phyloP scores from a whole-genome alignment of 495 filamentous ascomycete species.

The Xeromyces bisporus region DNA sequence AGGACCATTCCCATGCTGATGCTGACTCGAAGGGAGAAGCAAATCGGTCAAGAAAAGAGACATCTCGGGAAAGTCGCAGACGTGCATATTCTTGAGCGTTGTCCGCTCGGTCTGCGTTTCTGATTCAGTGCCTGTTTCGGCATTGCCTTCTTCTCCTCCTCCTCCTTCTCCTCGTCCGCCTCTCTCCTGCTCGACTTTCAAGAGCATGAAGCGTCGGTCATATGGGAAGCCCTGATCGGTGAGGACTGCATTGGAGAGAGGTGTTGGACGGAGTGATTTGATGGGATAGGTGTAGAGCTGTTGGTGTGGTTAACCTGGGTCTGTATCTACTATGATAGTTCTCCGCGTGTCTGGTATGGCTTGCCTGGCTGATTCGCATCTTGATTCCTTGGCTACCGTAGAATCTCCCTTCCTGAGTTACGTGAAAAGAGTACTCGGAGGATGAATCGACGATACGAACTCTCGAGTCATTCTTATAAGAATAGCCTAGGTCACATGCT shows the following conservation, averaged over 20 bases:
- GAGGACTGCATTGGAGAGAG: slow-evolving; percentile 36
- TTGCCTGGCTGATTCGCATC: slow-evolving; percentile 32
- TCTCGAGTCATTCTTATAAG: no score
- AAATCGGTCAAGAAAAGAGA: slow-evolving; percentile 49
- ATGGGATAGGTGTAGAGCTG: slow-evolving; percentile 82
- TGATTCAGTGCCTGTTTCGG: no score
- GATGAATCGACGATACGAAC: no score
- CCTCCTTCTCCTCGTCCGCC: slow-evolving; percentile 8
- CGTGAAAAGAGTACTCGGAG: no score
- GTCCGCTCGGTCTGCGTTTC: slow-evolving; percentile 4
- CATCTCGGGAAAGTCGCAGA: slow-evolving; percentile 45
- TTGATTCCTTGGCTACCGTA: no score
- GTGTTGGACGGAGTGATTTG: slow-evolving; percentile 59
- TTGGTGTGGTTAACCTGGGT: slow-evolving; percentile 1
- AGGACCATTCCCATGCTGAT: no score
- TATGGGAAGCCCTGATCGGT: slow-evolving; percentile 52
- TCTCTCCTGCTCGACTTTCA: slow-evolving; percentile 26
- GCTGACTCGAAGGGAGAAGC: slow-evolving; percentile 14
- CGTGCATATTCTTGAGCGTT: slow-evolving; percentile 49
- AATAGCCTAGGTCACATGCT: no score
- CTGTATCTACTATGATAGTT: not conserved
- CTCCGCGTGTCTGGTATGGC: no score
- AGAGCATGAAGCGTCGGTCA: slow-evolving; percentile 69
- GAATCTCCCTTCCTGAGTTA: no score
- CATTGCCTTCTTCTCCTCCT: slow-evolving; percentile 2